phyloP scores from a whole-genome alignment of 768 basidiomycete genomes.

The Hemileccinum impolitum region DNA sequence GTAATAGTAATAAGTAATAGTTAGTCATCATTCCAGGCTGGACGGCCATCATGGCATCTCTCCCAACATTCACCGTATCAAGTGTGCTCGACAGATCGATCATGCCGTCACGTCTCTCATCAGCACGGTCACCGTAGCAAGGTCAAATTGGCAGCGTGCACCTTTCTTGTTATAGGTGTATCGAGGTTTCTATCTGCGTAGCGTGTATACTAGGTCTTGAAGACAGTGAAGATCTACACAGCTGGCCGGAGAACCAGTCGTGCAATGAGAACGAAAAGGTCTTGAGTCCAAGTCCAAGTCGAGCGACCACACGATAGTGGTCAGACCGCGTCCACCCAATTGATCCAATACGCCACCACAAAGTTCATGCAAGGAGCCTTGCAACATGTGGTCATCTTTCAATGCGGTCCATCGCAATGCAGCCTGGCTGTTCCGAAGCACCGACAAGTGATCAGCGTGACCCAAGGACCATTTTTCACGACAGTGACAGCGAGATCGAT shows the following conservation, averaged over 20 bases:
- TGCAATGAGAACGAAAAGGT: slow-evolving; percentile 55
- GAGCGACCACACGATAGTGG: slow-evolving; percentile 44
- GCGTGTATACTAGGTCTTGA: slow-evolving; percentile 11
- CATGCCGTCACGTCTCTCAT: too few relatives aligned
- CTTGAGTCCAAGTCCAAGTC: slow-evolving; percentile 45
- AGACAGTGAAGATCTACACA: slow-evolving; percentile 3
- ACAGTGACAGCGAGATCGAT: slow-evolving; percentile 46
- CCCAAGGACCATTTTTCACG: slow-evolving; percentile 38
- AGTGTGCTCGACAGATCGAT: too few relatives aligned
- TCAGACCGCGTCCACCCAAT: slow-evolving; percentile 27
- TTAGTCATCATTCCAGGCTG: too few relatives aligned
- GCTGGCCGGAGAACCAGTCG: slow-evolving; percentile 34
- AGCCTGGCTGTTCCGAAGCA: slow-evolving; percentile 37
- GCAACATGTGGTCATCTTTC: slow-evolving; percentile 36
- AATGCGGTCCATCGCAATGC: slow-evolving; percentile 38
- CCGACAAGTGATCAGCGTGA: slow-evolving; percentile 34
- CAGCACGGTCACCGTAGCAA: slow-evolving; percentile 53
- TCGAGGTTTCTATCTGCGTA: slow-evolving; percentile 18
- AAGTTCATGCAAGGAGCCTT: slow-evolving; percentile 52
- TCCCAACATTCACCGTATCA: too few relatives aligned
- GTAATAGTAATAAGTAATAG: too few relatives aligned
- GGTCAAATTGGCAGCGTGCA: slow-evolving; percentile 23
- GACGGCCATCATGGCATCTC: too few relatives aligned
- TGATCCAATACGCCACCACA: slow-evolving; percentile 51
- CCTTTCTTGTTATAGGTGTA: slow-evolving; percentile 46